These are phyloP conservation scores for Tubosaeta brunneosetosa DNA, from an alignment of 768 basidiomycete species.

Conservation along the genomic window DNA sequence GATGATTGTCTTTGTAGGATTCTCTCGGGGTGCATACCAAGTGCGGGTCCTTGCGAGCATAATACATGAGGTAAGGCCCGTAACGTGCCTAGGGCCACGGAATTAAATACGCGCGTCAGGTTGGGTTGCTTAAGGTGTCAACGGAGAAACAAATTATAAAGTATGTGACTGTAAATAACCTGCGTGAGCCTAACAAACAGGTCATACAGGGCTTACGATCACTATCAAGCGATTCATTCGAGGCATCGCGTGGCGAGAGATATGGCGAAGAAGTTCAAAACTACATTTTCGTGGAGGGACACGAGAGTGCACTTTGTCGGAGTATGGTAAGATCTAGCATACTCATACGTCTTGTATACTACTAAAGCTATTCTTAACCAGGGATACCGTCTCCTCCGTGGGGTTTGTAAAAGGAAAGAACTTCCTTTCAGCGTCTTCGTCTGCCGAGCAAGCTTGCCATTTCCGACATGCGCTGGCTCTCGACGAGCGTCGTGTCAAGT, in stretches of 20 bases:
- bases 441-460: constrained; percentile 50
- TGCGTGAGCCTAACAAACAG: not conserved
- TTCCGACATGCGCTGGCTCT: constrained; percentile 64
- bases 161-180: too few relatives aligned
- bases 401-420: constrained; percentile 39
- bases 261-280: too few relatives aligned
- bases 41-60: constrained; percentile 19
- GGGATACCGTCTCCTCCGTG: constrained; percentile 64
- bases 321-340: too few relatives aligned
- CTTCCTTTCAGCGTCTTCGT: constrained; percentile 51
- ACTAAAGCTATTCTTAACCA: too few relatives aligned
- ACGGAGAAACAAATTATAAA: too few relatives aligned
- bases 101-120: not conserved
- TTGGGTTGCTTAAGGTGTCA: too few relatives aligned
- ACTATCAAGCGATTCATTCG: too few relatives aligned
- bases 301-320: too few relatives aligned
- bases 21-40: constrained; percentile 43
- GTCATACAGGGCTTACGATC: constrained; percentile 12
- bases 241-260: too few relatives aligned
- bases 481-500: constrained; percentile 57
- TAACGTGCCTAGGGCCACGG: not conserved
- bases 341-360: too few relatives aligned
- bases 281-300: too few relatives aligned
- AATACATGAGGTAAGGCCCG: constrained; percentile 28
- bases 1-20: constrained; percentile 20